Evolutionary conservation across 2,329 filamentous ascomycete genomes (phyloP).

Genomic region (Epichloe sp.): DNA sequence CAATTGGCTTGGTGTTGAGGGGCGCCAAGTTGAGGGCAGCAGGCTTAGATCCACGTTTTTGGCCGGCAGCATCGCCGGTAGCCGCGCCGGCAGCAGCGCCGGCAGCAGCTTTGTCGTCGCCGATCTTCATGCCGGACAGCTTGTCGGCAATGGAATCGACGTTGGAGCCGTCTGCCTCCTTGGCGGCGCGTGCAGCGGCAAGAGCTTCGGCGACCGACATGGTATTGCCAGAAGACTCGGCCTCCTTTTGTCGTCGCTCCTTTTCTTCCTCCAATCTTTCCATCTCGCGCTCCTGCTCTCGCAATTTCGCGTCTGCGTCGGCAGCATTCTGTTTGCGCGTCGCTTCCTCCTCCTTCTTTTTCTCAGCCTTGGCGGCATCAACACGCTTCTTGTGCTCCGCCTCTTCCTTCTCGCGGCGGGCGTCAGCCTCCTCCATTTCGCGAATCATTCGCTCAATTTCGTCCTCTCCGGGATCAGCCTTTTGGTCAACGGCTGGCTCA

Average conservation of each 20-base stretch:
- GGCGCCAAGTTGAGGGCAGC: slow-evolving; percentile 74
- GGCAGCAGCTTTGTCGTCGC: slow-evolving; percentile 29
- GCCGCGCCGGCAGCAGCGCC: slow-evolving; percentile 29
- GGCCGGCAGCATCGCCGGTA: slow-evolving; percentile 30
- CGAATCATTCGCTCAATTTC: slow-evolving; percentile 46
- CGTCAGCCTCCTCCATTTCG: slow-evolving; percentile 47
- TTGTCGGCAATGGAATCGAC: slow-evolving; percentile 32
- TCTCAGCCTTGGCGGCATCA: slow-evolving; percentile 30
- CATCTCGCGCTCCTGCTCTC: slow-evolving; percentile 60
- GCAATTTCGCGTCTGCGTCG: slow-evolving; percentile 52
- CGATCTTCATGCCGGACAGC: slow-evolving; percentile 37
- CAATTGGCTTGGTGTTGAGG: slow-evolving; percentile 71
- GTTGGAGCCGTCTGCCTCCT: slow-evolving; percentile 25
- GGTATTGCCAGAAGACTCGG: slow-evolving; percentile 35
- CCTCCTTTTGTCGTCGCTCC: slow-evolving; percentile 40
- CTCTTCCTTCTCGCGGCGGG: slow-evolving; percentile 34
- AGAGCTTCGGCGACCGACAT: slow-evolving; percentile 39
- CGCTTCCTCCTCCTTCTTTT: slow-evolving; percentile 37
- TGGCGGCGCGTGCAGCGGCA: slow-evolving; percentile 24
- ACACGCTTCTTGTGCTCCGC: slow-evolving; percentile 33
- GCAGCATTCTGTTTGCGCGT: slow-evolving; percentile 32
- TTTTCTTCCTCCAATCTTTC: slow-evolving; percentile 60
- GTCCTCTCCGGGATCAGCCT: slow-evolving; percentile 35
- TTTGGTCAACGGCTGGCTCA: slow-evolving; percentile 19
- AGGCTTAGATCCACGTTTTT: slow-evolving; percentile 60